Percentiles rank a stretch among this genome's conserved stretches.
phyloP scores from a whole-genome alignment of 2,329 filamentous ascomycete species.

The Zasmidium citrigriseum region DNA sequence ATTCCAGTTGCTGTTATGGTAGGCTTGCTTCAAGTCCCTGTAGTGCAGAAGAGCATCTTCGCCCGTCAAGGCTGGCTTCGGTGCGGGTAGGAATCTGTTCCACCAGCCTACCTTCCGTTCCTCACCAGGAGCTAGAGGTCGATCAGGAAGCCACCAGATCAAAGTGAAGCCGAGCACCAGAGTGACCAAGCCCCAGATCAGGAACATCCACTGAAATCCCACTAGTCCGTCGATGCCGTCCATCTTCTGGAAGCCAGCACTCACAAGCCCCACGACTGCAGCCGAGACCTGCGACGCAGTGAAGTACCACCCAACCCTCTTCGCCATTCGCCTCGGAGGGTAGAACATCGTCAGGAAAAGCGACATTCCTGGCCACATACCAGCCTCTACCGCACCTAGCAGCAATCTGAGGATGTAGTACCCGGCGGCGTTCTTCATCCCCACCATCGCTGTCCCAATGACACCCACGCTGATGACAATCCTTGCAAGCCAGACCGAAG shows the following conservation, averaged over 20 bases:
- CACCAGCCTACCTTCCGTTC: conserved; percentile 52
- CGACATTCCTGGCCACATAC: conserved; percentile 95
- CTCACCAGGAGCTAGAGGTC: conserved; percentile 74
- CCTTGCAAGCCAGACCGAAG: conserved; percentile 86
- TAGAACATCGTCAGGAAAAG: conserved; percentile 93
- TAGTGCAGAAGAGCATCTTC: conserved; percentile 82
- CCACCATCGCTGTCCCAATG: conserved; percentile 80
- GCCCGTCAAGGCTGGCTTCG: conserved; percentile 70
- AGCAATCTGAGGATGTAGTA: conserved; percentile 83
- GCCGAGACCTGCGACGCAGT: conserved; percentile 87
- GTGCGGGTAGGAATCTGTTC: conserved; percentile 66
- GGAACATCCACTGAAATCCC: conserved; percentile 91
- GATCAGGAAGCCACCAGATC: conserved; percentile 89
- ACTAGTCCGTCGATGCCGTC: conserved; percentile 74
- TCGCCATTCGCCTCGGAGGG: conserved; percentile 80
- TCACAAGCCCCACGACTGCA: conserved; percentile 84
- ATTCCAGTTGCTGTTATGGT: conserved; percentile 73
- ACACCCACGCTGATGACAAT: conserved; percentile 86
- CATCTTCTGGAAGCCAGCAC: conserved; percentile 89
- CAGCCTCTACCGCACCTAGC: conserved; percentile 82
- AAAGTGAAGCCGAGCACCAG: conserved; percentile 70
- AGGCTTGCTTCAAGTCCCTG: conserved; percentile 76
- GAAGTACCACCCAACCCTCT: conserved; percentile 86
- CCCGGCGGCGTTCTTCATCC: conserved; percentile 80
- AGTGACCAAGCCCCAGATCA: conserved; percentile 78